Conservation (phyloP, 306 rosid genomes). For the Arachis hypogaea region DNA sequence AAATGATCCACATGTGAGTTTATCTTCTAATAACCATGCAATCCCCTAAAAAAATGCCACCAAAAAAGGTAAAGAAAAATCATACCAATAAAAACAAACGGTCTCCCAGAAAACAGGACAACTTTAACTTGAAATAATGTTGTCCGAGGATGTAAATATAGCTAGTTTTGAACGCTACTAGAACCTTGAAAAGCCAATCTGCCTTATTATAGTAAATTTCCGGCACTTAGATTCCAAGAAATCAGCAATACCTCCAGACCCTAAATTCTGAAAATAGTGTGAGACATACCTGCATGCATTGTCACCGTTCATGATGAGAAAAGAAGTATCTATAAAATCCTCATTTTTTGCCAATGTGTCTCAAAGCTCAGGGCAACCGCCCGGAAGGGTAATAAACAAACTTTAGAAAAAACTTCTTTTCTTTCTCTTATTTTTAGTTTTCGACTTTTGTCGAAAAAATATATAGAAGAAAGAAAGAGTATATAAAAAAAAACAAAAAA, state of each 20-base stretch:
- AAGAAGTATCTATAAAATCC: constrained; percentile 23
- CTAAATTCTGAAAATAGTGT: not conserved
- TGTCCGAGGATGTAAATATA: not conserved
- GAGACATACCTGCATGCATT: not conserved
- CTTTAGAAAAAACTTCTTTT: not conserved
- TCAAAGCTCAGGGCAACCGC: not conserved
- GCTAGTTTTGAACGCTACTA: constrained; percentile 4
- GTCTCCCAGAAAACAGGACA: not conserved
- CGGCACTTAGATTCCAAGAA: not conserved
- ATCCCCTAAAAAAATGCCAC: not conserved
- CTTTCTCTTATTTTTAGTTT: not conserved
- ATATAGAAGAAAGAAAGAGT: too few relatives aligned
- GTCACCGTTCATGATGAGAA: constrained; percentile 9
- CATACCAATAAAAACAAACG: not conserved
- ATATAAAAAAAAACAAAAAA: too few relatives aligned
- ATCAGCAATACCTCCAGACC: not conserved
- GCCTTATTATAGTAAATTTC: not conserved
- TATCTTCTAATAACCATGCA: not conserved
- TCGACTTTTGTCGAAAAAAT: too few relatives aligned
- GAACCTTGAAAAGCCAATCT: not conserved
- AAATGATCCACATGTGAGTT: not conserved
- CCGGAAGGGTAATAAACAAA: too few relatives aligned
- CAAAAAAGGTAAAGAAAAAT: not conserved
- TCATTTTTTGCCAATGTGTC: not conserved
- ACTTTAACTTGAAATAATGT: not conserved